Conservation (phyloP, 441 rosid genomes). For the Metrosideros polymorpha region DNA sequence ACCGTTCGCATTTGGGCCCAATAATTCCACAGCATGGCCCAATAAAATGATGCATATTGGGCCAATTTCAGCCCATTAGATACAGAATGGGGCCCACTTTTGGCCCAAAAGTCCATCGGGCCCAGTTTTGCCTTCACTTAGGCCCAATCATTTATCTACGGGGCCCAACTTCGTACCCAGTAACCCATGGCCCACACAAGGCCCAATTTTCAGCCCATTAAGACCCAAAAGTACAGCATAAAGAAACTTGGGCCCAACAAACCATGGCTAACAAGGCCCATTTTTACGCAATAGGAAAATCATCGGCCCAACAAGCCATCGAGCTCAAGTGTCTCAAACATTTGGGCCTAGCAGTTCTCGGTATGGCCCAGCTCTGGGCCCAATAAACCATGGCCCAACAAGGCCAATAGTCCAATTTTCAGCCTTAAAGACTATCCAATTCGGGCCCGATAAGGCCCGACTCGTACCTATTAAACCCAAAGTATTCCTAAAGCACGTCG, state of each 20-base stretch:
- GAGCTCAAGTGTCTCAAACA: no score
- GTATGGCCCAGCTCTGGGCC: neutral
- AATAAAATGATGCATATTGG: neutral
- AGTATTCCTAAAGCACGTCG: neutral
- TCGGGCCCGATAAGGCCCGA: neutral
- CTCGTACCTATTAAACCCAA: neutral
- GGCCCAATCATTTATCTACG: neutral
- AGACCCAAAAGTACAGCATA: neutral
- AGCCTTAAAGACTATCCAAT: neutral
- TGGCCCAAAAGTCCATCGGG: neutral
- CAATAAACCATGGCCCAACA: neutral
- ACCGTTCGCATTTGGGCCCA: no score
- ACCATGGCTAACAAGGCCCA: neutral
- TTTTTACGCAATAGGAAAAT: neutral
- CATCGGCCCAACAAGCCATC: neutral
- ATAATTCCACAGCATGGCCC: neutral
- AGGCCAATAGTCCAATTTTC: neutral
- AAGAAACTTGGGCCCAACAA: neutral
- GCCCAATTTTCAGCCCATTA: neutral
- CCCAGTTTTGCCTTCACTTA: neutral
- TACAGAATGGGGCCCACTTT: neutral
- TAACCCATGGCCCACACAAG: neutral
- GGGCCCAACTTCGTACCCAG: neutral
- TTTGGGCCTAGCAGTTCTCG: no score
- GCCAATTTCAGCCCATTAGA: neutral